These are phyloP conservation scores for Trichosporon inkin DNA, from an alignment of 1,284 basidiomycete genomes.

Conservation along the genomic window DNA sequence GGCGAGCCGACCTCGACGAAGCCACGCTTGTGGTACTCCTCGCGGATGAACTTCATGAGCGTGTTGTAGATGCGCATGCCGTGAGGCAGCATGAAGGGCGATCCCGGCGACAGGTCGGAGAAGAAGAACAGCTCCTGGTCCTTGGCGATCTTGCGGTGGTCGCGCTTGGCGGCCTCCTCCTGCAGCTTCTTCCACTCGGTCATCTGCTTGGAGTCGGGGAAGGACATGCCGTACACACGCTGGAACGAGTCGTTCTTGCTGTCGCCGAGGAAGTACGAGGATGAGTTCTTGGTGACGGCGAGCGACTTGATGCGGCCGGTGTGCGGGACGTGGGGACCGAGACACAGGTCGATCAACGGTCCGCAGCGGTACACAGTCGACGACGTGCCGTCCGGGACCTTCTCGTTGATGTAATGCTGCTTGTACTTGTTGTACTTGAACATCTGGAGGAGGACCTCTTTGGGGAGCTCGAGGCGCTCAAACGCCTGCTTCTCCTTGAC, in stretches of 20 bases:
- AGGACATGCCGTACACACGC: slow-evolving; percentile 97
- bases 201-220: slow-evolving; percentile 96
- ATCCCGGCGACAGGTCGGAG: slow-evolving; percentile 92
- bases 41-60: slow-evolving; percentile 82
- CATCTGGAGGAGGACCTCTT: slow-evolving; percentile 94
- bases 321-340: slow-evolving; percentile 96
- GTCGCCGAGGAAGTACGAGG: slow-evolving; percentile 97
- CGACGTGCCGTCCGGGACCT: slow-evolving; percentile 92
- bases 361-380: slow-evolving; percentile 99
- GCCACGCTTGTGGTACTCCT: slow-evolving; percentile 56
- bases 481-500: slow-evolving; percentile 98
- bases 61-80: slow-evolving; percentile 97
- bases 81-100: slow-evolving; percentile 94
- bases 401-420: slow-evolving; percentile 88
- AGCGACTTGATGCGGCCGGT: slow-evolving; percentile 96
- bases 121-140: slow-evolving; percentile 99
- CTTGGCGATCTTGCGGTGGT: slow-evolving; percentile 93
- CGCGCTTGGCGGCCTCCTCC: slow-evolving; percentile 92
- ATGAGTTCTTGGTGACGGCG: slow-evolving; percentile 95
- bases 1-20: slow-evolving; percentile 79
- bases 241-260: slow-evolving; percentile 91
- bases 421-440: slow-evolving; percentile 99
- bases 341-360: slow-evolving; percentile 95
- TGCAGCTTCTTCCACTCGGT: slow-evolving; percentile 95
- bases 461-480: slow-evolving; percentile 86